Percentiles rank a stretch among this genome's conserved stretches.
These are phyloP conservation scores for Rauvolfia tetraphylla DNA, from an alignment of 257 asterid species.

Conservation along the genomic window DNA sequence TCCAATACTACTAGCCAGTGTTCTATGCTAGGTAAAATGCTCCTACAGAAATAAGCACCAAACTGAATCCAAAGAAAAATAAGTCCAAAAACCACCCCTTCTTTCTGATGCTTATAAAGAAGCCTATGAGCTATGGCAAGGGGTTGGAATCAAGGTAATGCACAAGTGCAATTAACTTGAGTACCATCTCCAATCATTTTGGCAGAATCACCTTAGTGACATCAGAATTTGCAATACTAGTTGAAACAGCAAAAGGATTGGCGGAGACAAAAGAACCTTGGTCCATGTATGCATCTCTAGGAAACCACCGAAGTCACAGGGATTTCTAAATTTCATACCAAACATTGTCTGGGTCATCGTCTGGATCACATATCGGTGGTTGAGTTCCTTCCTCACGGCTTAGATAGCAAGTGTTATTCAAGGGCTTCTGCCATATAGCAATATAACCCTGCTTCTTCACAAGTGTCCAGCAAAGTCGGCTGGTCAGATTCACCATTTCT, in stretches of 20 bases:
- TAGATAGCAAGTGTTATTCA: conserved; percentile 78
- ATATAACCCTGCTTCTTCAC: conserved; percentile 90
- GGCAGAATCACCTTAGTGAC: background rate
- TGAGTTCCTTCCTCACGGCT: conserved; percentile 66
- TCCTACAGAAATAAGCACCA: background rate
- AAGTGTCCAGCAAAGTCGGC: conserved; percentile 83
- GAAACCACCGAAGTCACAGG: background rate
- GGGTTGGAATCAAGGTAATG: background rate
- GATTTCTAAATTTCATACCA: conserved; percentile 44
- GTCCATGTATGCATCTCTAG: background rate
- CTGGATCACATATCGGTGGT: conserved; percentile 76
- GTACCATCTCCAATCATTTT: background rate
- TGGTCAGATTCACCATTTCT: conserved; percentile 88
- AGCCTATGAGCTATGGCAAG: background rate
- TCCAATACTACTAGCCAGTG: background rate
- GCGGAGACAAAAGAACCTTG: background rate
- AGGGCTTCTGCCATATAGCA: conserved; percentile 95
- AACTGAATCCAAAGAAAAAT: background rate
- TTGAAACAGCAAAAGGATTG: background rate
- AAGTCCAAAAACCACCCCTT: background rate
- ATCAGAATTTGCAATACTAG: background rate
- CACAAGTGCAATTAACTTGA: background rate
- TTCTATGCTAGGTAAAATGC: background rate
- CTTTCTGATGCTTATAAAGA: background rate
- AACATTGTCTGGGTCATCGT: conserved; percentile 82